phyloP scores from a whole-genome alignment of 441 rosid species.

The Brassica hybrid region DNA sequence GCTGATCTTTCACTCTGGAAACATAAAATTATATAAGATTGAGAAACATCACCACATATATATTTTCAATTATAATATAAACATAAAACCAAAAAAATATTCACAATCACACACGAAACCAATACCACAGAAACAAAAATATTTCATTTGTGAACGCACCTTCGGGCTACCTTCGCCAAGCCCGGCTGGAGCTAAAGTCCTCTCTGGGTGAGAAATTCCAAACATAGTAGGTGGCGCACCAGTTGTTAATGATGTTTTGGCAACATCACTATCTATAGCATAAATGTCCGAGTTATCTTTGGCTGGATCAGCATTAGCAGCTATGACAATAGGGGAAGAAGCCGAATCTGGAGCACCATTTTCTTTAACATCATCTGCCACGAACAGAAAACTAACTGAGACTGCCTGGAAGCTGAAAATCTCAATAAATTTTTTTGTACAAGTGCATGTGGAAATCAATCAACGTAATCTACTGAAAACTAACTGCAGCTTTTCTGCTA shows the following conservation, averaged over 20 bases:
- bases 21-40: conserved; percentile 1
- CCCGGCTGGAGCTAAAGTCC: conserved; percentile 61
- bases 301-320: conserved; percentile 43
- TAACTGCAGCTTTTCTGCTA: neutral
- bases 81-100: conserved; percentile 34
- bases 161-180: conserved; percentile 97
- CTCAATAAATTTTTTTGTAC: conserved; percentile 28
- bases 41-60: conserved; percentile 20
- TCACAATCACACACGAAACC: conserved; percentile 34
- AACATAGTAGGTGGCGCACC: conserved; percentile 61
- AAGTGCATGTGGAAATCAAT: conserved; percentile 22
- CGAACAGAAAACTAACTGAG: conserved; percentile 36
- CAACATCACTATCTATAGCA: conserved; percentile 49
- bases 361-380: conserved; percentile 35
- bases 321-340: conserved; percentile 42
- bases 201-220: conserved; percentile 54
- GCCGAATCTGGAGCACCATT: conserved; percentile 17
- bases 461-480: too few relatives aligned
- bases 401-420: conserved; percentile 35
- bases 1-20: conserved; percentile 88
- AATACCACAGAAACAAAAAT: conserved; percentile 34
- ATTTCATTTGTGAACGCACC: conserved; percentile 54
- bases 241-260: conserved; percentile 59
- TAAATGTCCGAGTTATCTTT: conserved; percentile 43
- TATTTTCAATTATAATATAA: neutral